phyloP scores from a whole-genome alignment of 2,329 filamentous ascomycete genomes.

The Xylaria sp. region DNA sequence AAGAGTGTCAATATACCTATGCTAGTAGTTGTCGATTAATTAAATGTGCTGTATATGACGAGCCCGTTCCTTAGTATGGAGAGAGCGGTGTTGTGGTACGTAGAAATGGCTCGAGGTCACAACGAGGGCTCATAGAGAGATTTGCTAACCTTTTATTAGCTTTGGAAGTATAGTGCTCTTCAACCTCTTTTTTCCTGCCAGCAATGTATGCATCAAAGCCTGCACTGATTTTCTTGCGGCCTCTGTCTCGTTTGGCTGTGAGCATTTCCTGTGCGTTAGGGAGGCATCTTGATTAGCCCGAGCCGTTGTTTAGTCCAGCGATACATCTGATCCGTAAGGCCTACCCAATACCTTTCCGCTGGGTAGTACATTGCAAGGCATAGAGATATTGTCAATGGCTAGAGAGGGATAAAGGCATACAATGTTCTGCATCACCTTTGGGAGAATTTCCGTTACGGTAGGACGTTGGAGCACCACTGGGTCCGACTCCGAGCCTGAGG shows the following conservation, averaged over 20 bases:
- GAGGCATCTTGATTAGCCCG: slow-evolving; percentile 27
- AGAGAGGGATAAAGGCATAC: slow-evolving; percentile 35
- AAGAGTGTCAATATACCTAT: slow-evolving; percentile 5
- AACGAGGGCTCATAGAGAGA: no score
- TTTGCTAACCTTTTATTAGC: slow-evolving; percentile 27
- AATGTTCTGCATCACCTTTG: slow-evolving; percentile 42
- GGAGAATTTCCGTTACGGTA: slow-evolving; percentile 26
- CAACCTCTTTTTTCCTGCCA: slow-evolving; percentile 36
- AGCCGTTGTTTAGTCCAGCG: neutral
- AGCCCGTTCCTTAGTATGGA: no score
- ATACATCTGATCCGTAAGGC: neutral
- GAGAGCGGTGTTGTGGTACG: no score
- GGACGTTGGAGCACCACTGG: slow-evolving; percentile 27
- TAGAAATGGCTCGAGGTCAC: no score
- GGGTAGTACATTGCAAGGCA: neutral
- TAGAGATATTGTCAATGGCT: neutral
- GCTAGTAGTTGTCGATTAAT: neutral
- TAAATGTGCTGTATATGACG: no score
- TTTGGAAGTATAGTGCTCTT: slow-evolving; percentile 36
- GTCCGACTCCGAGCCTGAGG: slow-evolving; percentile 30
- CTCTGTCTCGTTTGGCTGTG: slow-evolving; percentile 37
- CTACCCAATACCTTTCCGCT: no score
- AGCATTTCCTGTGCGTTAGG: slow-evolving; percentile 38
- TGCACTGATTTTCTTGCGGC: slow-evolving; percentile 38
- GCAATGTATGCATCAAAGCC: slow-evolving; percentile 35